These are phyloP conservation scores for Uromyces viciae-fabae DNA, from an alignment of 1,284 basidiomycete species.

Conservation along the genomic window DNA sequence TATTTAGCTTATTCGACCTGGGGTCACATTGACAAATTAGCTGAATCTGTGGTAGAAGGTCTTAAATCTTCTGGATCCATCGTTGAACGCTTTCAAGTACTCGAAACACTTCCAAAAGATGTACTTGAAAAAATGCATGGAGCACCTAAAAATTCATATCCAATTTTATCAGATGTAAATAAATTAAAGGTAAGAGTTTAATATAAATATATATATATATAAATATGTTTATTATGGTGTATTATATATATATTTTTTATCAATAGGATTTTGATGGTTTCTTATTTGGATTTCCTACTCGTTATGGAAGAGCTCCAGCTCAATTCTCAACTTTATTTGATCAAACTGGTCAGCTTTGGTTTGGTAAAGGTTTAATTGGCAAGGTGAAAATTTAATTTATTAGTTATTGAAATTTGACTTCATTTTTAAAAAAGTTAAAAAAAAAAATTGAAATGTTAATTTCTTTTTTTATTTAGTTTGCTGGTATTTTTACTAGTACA, in stretches of 20 bases:
- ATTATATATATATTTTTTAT: not conserved
- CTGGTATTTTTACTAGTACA: conserved; percentile 35
- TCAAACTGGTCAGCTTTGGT: conserved; percentile 71
- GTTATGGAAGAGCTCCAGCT: conserved; percentile 51
- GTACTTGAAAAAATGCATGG: conserved; percentile 74
- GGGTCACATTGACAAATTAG: conserved; percentile 61
- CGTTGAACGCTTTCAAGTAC: conserved; percentile 68
- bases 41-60: conserved; percentile 72
- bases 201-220: not conserved
- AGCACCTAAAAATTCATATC: conserved; percentile 60
- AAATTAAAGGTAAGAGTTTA: conserved; percentile 61
- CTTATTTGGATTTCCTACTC: conserved; percentile 70
- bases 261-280: conserved; percentile 56
- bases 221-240: not conserved
- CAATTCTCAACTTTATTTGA: conserved; percentile 62
- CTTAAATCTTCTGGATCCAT: conserved; percentile 68
- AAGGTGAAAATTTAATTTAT: conserved; percentile 74
- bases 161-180: conserved; percentile 53
- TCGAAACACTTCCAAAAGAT: conserved; percentile 78
- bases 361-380: conserved; percentile 66
- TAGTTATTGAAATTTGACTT: no score
- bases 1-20: conserved; percentile 46
- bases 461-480: conserved; percentile 9
- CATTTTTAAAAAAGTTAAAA: conserved; percentile 49
- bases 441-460: no score